Evolutionary conservation across 176 grass and related monocot species (phyloP), one percentile per base, ranked within the genome.

Genomic region (Triticum dicoccoides): DNA sequence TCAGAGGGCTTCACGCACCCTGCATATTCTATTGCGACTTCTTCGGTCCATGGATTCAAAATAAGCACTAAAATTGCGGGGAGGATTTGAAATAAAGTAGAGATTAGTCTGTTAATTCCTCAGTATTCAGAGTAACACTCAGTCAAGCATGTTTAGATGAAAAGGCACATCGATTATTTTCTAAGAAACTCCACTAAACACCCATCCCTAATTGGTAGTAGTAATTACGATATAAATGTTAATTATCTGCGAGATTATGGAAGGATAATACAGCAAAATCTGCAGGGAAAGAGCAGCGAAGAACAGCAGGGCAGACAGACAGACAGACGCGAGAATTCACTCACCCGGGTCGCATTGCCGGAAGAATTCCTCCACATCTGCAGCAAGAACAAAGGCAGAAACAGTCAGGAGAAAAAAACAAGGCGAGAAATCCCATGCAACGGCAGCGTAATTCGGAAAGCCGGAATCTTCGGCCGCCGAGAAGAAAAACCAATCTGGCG

Each of bases 291-390:
- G 23, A 69, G 59, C 5, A 13, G 52, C 21, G 3, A 1, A 18
- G 69, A 58, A 65, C 18, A 23, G 38, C 51, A 56, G 74, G 74
- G 33, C 13, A 42, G 37, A 4, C 58, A 76, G 8, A 39, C 51
- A 12, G 52, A 21, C 18, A 59, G 56, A 18, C 56, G 56, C 11
- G 58, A 78, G 3, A 92, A 77, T 87, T 78, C 65, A 76, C 90
- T 92, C 91, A 99, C 97, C 97, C 4, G 97, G 97, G 84, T 99
- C 92, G 92, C 97, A 99, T 89, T 93, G 90, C 62, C 85, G 89
- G 92, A 86, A 99, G 89, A 99, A 99, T 65, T 96, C 88, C 79
- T 96, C 92, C 89, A 88, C 94, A 94, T 99, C 97, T 99, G 90
- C 90, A 89, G 42, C 78, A 61, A 84, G 29, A 92, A 88, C n/a